phyloP scores from a whole-genome alignment of 2,329 filamentous ascomycete species.

The Penicillium sp. region DNA sequence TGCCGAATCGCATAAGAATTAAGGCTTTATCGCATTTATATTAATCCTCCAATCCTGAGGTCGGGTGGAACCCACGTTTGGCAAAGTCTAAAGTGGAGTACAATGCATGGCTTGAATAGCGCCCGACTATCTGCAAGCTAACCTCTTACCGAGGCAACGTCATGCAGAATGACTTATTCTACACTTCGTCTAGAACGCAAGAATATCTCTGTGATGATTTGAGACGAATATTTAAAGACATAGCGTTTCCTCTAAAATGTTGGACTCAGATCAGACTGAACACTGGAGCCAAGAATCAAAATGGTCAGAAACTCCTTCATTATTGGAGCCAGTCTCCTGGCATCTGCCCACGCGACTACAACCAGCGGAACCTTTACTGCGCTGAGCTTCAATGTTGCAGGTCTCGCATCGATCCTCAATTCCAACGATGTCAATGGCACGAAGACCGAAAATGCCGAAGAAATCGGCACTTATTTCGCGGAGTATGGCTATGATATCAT shows the following conservation, averaged over 20 bases:
- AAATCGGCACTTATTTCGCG: conserved; percentile 59
- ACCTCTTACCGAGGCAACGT: background rate
- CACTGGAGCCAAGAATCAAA: background rate
- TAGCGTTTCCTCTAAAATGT: background rate
- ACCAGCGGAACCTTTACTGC: conserved; percentile 50
- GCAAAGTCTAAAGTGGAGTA: background rate
- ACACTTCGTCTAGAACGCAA: background rate
- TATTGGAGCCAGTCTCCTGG: background rate
- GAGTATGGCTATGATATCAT: conserved; percentile 62
- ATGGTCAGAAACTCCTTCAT: background rate
- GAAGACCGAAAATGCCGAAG: conserved; percentile 58
- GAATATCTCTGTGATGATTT: background rate
- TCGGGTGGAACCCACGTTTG: background rate
- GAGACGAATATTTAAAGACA: background rate
- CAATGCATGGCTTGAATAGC: background rate
- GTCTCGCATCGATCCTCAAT: conserved; percentile 56
- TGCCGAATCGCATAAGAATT: background rate
- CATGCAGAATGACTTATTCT: background rate
- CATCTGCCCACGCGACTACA: conserved; percentile 16
- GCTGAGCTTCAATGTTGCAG: conserved; percentile 61
- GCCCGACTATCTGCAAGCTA: background rate
- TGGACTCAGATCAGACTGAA: background rate
- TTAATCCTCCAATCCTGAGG: background rate
- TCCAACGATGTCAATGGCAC: conserved; percentile 62
- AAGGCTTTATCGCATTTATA: background rate